Evolutionary conservation across 2,329 filamentous ascomycete species (phyloP).

Genomic region (Sporothrix pallida): DNA sequence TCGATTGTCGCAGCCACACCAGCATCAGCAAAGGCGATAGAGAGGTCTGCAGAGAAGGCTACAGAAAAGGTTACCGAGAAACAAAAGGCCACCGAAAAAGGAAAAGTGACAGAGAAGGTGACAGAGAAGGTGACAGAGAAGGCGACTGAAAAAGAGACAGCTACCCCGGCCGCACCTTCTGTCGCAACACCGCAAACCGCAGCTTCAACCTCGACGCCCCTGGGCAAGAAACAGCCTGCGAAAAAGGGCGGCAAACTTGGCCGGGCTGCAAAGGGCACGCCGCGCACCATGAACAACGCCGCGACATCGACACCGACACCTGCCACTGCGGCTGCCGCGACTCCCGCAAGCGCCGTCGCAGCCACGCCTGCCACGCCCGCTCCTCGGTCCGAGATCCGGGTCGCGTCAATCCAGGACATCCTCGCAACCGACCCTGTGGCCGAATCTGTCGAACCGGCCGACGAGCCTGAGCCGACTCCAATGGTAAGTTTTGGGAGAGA

Average conservation of each 20-base stretch:
- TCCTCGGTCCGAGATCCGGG: background rate
- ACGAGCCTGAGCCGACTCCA: background rate
- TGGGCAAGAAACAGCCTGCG: background rate
- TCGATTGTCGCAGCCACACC: background rate
- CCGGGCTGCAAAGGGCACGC: constrained; percentile 16
- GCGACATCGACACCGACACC: constrained; percentile 2
- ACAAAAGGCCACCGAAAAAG: too few relatives aligned
- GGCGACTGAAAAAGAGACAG: background rate
- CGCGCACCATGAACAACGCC: constrained; percentile 1
- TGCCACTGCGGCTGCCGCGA: background rate
- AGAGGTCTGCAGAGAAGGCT: too few relatives aligned
- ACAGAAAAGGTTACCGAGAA: too few relatives aligned
- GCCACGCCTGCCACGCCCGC: background rate
- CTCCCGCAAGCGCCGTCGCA: too few relatives aligned
- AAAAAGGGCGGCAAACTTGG: constrained; percentile 5
- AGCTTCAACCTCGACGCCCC: background rate
- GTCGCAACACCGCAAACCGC: constrained; percentile 7
- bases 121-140: too few relatives aligned
- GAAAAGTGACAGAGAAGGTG: too few relatives aligned
- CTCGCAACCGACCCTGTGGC: background rate
- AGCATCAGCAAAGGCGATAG: background rate
- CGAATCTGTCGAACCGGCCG: background rate
- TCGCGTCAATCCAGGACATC: background rate
- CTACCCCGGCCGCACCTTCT: background rate
- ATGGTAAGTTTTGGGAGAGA: background rate